Base-by-base conservation (phyloP, 768 basidiomycete genomes). In the Chalciporus pseudorubinellus region DNA sequence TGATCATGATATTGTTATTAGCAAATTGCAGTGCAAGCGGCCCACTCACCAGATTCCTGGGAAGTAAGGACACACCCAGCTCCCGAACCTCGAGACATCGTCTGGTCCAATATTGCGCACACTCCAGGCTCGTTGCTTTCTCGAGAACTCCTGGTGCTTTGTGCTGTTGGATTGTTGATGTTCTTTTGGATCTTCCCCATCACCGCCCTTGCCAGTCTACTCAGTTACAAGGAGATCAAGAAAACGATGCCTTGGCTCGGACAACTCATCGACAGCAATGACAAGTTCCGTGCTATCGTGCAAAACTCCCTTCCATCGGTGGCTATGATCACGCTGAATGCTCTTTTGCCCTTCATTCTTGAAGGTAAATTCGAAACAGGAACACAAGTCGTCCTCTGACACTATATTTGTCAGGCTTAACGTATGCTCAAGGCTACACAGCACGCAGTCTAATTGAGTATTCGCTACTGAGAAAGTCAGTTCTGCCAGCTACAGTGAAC, bases 151-250 rank as follows among this genome's bases (percentile, higher is more conserved):
- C 63, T 95, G 22, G 90, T 95, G 2, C 70, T 90, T 19, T 74
- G 69, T 13, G 75, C 83, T 26, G 88, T 94, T 70, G 77, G 71
- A 1, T 56, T 93, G 18, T 74, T 98, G 29, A 77, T 98, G 59
- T 87, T 94, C 65, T 89, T 89, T 67, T 98, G 97, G 97, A 72
- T 90, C 36, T 82, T 95, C 53, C 97, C 97, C 0, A 92, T 97
- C 53, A 83, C 89, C 0, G 85, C 83, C 0, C 79, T 99, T 14
- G 92, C 95, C 2, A 79, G 86, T 63, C 70, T 99, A 48, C 76
- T 99, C 54, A 94, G 90, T 58, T 98, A 94, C 71, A 79, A 89
- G 57, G 95, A 97, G 66, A 95, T 99, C 68, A 90, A 93, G 73
- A 90, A 89, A 63, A 77, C 80, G 2, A 78, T 86, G 75, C 97